Conservation (phyloP, 2,329 filamentous ascomycete species). For the Pseudocercospora macadamiae region DNA sequence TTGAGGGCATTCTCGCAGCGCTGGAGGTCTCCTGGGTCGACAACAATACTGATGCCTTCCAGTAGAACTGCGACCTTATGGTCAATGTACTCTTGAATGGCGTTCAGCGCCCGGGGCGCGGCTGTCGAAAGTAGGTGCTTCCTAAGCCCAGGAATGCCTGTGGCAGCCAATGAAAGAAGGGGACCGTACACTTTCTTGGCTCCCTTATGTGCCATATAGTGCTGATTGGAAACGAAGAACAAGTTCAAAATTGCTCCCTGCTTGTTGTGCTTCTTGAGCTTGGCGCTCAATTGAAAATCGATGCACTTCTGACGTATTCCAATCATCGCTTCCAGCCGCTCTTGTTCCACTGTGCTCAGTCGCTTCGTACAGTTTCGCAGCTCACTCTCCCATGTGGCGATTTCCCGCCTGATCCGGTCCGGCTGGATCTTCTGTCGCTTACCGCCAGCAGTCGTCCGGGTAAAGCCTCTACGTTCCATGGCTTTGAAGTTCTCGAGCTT, state of each 20-base stretch:
- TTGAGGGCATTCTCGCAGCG: not conserved
- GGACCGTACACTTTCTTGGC: not conserved
- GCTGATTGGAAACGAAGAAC: conserved; percentile 31
- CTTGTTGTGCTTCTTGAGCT: conserved; percentile 8
- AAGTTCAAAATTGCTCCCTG: conserved; percentile 8
- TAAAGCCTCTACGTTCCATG: not conserved
- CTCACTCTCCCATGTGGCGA: not conserved
- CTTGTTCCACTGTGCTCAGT: not conserved
- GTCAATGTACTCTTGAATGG: not conserved
- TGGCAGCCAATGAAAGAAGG: conserved; percentile 15
- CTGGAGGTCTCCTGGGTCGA: not conserved
- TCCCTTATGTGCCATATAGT: conserved; percentile 30
- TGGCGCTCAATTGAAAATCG: conserved; percentile 7
- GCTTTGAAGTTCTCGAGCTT: not conserved
- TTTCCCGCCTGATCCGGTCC: not conserved
- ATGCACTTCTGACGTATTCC: conserved; percentile 22
- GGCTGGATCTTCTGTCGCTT: not conserved
- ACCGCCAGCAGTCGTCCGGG: not conserved
- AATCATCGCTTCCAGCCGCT: conserved; percentile 19
- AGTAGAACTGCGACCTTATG: not conserved
- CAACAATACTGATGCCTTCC: not conserved
- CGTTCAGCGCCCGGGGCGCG: not conserved
- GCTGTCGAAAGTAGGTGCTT: not conserved
- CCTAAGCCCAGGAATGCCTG: conserved; percentile 27
- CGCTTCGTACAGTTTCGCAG: not conserved